Evolutionary conservation across 1,284 basidiomycete genomes (phyloP), one percentile per base, ranked within the genome.

Genomic region (Tylopilus sp.): DNA sequence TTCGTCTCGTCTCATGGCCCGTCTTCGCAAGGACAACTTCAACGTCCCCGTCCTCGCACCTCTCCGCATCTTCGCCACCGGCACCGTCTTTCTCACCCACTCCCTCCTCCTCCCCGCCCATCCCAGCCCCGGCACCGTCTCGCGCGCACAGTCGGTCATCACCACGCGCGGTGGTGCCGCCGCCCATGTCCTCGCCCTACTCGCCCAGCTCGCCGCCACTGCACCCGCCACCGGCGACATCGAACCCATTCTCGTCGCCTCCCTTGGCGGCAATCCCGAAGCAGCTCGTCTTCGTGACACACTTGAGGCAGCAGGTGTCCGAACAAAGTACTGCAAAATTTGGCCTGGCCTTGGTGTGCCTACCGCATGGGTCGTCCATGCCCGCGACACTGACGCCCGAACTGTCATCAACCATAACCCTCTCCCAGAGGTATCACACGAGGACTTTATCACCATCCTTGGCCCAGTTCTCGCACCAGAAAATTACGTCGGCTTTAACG

Each of bases 381-480:
- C 91, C 61, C 86, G 91, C 90, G 88, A 92, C 68, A 84, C 84
- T 54, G 84, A 87, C 73, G 80, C 85, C 10, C 86, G 87, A 44
- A 89, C 91, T 9, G 89, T 94, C 57, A 87, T 94, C 71, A 93
- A 95, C 78, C 92, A 95, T 77, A 95, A 94, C 72, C 93, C 93
- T 4, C 82, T 95, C 8, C 93, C 92, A 1, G 93, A 95, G 70
- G 88, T 94, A 67, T 90, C 91, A 0, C 93, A 94, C 69, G 93
- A 94, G 67, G 93, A 95, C 70, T 95, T 95, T 70, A 88, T 95
- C 41, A 86, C 90, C 6, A 81, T 93, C 44, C 82, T 94, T 2
- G 91, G 92, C 0, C 93, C 93, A 18, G 75, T 94, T 24, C 86
- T 95, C 32, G 91, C 89, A 0, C 92, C 92, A 13, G 92, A 93